Evolutionary conservation across 768 basidiomycete species (phyloP), one percentile per base, ranked within the genome.

Genomic region (Xanthoconium stramineum): DNA sequence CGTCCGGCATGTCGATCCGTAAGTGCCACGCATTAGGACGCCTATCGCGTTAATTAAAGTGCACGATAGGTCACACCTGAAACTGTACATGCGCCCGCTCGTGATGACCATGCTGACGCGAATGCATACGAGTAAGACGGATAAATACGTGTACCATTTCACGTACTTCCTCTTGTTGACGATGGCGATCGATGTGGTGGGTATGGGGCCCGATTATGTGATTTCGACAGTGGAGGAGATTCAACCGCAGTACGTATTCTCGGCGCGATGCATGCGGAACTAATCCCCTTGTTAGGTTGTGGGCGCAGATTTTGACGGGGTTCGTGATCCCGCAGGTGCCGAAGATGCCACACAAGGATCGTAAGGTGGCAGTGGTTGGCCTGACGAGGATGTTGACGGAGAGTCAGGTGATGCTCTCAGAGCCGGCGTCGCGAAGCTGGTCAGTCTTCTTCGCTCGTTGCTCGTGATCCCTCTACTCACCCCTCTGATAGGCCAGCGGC

Each of bases 121-220:
- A 46, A 80, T 98, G 77, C 94, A 95, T 63, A 80, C 83, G 20
- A 91, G 82, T 74, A 94, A 94, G 72, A 96, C 94, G 19, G 88
- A 94, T 61, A 89, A 85, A 69, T 98, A 87, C 69, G 84, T 85
- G 9, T 90, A 93, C 69, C 79, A 85, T 47, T 89, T 98, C 67
- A 80, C 89, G 6, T 78, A 83, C 64, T 96, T 96, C 73, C 68
- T 95, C 59, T 73, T 88, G 32, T 90, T 85, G 71, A 76, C 80
- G 20, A 82, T 89, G 73, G 92, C 94, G 14, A 69, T 96, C 61
- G 79, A 89, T 53, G 82, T 84, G 28, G 81, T 84, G 2, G 88
- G 86, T 6, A 74, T 95, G 28, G 82, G 82, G 0, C 90, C 94
- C 0, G 91, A 97, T 65, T 88, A 82, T 61, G 68, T 96, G 47